A percentile compares a stretch with the other conserved stretches of the same genome.
Conservation (phyloP, 1,284 basidiomycete genomes). For the Irpex sp. region DNA sequence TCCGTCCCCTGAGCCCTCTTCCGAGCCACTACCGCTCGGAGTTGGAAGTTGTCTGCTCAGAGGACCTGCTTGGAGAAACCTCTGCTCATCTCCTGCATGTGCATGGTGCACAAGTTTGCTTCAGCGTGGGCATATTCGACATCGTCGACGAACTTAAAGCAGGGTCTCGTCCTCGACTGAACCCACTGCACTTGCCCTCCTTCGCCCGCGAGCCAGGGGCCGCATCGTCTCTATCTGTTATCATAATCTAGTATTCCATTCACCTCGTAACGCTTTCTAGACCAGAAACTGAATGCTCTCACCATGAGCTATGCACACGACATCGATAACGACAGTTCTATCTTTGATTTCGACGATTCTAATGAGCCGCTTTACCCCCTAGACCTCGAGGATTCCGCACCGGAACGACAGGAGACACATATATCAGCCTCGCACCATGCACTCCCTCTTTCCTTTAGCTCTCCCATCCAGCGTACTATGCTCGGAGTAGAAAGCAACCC, state of each 20-base stretch:
- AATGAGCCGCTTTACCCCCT: constrained; percentile 15
- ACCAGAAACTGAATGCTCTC: constrained; percentile 22
- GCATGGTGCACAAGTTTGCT: neutral
- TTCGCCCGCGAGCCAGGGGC: neutral
- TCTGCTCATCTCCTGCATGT: neutral
- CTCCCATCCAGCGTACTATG: neutral
- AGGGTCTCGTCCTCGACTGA: neutral
- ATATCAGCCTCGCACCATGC: constrained; percentile 9
- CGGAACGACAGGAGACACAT: constrained; percentile 17
- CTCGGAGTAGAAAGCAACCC: constrained; percentile 13
- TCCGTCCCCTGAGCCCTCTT: neutral
- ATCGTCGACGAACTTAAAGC: neutral
- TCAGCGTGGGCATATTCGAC: neutral
- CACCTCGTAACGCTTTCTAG: neutral
- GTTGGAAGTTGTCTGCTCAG: neutral
- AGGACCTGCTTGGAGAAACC: neutral
- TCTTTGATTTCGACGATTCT: constrained; percentile 39
- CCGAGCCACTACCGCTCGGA: neutral
- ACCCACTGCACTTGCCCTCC: neutral
- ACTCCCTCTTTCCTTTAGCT: constrained; percentile 3
- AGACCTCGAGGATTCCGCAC: constrained; percentile 24
- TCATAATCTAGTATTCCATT: constrained; percentile 1
- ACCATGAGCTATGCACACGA: constrained; percentile 41
- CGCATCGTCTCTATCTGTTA: constrained; percentile 10
- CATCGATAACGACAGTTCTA: constrained; percentile 47